These are phyloP conservation scores for Spergularia azorica DNA, from an alignment of 179 eudicot genomes.

Conservation along the genomic window DNA sequence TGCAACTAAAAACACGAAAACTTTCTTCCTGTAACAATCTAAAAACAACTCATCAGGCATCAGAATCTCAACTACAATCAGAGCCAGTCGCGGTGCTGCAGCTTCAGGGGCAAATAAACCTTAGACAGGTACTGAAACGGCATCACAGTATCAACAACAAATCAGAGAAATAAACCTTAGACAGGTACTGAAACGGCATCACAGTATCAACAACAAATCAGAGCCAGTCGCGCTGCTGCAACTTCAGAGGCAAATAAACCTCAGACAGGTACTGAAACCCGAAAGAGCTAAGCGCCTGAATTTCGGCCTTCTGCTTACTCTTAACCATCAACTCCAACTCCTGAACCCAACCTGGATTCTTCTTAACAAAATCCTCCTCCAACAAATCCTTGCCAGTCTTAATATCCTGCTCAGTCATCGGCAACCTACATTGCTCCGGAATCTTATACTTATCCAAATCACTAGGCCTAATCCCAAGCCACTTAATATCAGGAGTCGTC, in stretches of 20 bases:
- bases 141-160: no score
- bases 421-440: constrained; percentile 97
- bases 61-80: no score
- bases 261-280: constrained; percentile 96
- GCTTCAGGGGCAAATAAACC: no score
- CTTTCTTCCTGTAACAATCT: not conserved
- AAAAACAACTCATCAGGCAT: not conserved
- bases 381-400: constrained; percentile 95
- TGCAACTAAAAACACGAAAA: constrained; percentile 1
- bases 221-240: constrained; percentile 96
- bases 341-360: constrained; percentile 94
- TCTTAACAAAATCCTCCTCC: constrained; percentile 99
- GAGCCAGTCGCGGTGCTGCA: no score
- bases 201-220: constrained; percentile 23
- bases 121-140: no score
- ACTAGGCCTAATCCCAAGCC: constrained; percentile 95
- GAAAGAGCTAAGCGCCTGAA: constrained; percentile 95
- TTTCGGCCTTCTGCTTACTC: constrained; percentile 97
- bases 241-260: constrained; percentile 89
- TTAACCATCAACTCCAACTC: constrained; percentile 96
- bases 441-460: constrained; percentile 95
- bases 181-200: no score
- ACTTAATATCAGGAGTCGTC: constrained; percentile 94
- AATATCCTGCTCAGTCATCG: constrained; percentile 98
- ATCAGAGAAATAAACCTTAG: no score